Base-by-base conservation (phyloP, 192 early-diverging fungal species). In the Backusella australiensis region DNA sequence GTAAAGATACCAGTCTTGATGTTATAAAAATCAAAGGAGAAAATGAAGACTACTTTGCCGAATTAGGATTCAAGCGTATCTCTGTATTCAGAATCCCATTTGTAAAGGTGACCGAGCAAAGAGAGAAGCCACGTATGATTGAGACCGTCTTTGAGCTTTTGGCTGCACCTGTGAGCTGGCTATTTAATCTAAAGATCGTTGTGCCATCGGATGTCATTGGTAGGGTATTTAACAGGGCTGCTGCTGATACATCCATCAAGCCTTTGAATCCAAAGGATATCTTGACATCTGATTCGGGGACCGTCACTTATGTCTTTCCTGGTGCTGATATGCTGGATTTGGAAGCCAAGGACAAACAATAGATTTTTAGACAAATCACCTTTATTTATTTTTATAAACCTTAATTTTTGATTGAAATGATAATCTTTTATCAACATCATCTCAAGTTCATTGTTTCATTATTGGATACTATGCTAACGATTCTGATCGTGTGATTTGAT, bases 21-120 rank as follows among this genome's bases (percentile, higher is more conserved):
- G 39, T 96, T 94, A 71, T 73, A 78, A 23, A 85, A 85, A 75
- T 86, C 88, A 34, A 96, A 94, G 53, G 53, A 5, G 21, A 56
- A 23, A 56, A 56, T 23, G 53, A 56, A 56, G 53, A 21, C 1
- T 56, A 23, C 21, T 23, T 56, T 23, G 21, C 53, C 9, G 53
- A 23, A 23, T 23, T 56, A 21, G 21, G 53, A 23, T 56, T 56
- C 17, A 11, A 56, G 53, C 23, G 53, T 56, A 8, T 56, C 21
- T 56, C 53, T 56, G 21, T 23, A 9, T 56, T 56, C 53, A n/a
- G 21, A 3, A 8, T 9, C 5, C 53, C 53, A 11, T 56, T 56
- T 23, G 21, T 56, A n/a, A 56, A 56, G 8, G 53, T 23, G n/a
- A 11, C 6, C 7, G 53, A 56, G 21, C n/a, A 23, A 56, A n/a